A percentile compares a stretch with the other conserved stretches of the same genome.
Conservation (phyloP, 345 rosid species). For the Reutealis trisperma region DNA sequence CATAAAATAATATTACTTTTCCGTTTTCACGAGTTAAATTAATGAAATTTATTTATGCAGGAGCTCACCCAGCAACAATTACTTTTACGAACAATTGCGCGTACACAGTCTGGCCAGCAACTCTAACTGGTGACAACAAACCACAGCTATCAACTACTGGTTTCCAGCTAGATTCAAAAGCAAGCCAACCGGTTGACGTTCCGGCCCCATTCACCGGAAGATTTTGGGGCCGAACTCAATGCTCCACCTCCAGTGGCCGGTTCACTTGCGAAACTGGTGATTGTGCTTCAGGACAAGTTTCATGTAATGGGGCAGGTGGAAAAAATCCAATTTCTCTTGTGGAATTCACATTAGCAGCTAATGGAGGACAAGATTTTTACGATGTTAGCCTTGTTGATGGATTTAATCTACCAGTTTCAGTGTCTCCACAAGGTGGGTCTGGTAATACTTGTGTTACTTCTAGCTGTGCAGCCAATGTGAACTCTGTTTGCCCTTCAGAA, state of each 20-base stretch:
- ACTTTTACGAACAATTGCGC: conserved; percentile 38
- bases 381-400: conserved; percentile 51
- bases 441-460: conserved; percentile 14
- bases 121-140: conserved; percentile 18
- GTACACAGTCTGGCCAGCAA: conserved; percentile 41
- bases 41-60: background rate
- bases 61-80: conserved; percentile 15
- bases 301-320: conserved; percentile 38
- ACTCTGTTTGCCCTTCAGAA: conserved; percentile 35
- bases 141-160: conserved; percentile 35
- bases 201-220: conserved; percentile 37
- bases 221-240: conserved; percentile 39
- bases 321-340: conserved; percentile 34
- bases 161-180: conserved; percentile 20
- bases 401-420: conserved; percentile 38
- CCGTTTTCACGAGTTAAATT: too few species aligned
- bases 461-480: conserved; percentile 32
- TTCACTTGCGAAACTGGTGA: conserved; percentile 41
- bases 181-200: conserved; percentile 9
- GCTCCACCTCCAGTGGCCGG: conserved; percentile 26
- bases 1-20: too few species aligned
- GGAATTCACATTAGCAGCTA: conserved; percentile 27
- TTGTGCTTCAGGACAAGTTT: conserved; percentile 37
- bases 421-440: conserved; percentile 37
- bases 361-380: conserved; percentile 30